Conservation (phyloP, 306 rosid genomes). For the Malus orientalis region DNA sequence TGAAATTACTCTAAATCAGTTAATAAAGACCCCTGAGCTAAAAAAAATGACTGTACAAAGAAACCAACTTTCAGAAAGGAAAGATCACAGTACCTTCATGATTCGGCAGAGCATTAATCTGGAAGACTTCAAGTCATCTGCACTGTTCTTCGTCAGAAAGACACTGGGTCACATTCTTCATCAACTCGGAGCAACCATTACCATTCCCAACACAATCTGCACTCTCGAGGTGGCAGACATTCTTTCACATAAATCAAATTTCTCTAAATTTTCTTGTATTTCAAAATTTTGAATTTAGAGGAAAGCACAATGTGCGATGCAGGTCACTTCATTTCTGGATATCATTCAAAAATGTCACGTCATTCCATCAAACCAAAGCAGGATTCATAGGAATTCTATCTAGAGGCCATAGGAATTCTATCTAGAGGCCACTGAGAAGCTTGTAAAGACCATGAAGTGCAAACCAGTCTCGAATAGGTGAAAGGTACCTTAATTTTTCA, state of each 20-base stretch:
- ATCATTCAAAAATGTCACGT: constrained; percentile 58
- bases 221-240: constrained; percentile 29
- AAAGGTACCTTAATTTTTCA: constrained; percentile 21
- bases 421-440: constrained; percentile 56
- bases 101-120: constrained; percentile 37
- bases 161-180: constrained; percentile 58
- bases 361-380: constrained; percentile 53
- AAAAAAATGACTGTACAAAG: neutral
- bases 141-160: constrained; percentile 49
- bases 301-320: constrained; percentile 4
- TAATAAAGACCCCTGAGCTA: neutral
- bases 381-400: constrained; percentile 38
- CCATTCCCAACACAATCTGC: constrained; percentile 47
- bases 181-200: constrained; percentile 53
- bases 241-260: constrained; percentile 11
- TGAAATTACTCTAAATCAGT: constrained; percentile 1
- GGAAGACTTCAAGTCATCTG: constrained; percentile 43
- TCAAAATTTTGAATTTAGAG: neutral
- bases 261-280: neutral
- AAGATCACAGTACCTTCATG: constrained; percentile 11
- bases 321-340: constrained; percentile 49
- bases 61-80: neutral
- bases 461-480: constrained; percentile 20
- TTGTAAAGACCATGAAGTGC: constrained; percentile 33
- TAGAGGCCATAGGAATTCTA: constrained; percentile 26